Conservation (phyloP, 768 basidiomycete genomes). For the Boletus reticuloceps region DNA sequence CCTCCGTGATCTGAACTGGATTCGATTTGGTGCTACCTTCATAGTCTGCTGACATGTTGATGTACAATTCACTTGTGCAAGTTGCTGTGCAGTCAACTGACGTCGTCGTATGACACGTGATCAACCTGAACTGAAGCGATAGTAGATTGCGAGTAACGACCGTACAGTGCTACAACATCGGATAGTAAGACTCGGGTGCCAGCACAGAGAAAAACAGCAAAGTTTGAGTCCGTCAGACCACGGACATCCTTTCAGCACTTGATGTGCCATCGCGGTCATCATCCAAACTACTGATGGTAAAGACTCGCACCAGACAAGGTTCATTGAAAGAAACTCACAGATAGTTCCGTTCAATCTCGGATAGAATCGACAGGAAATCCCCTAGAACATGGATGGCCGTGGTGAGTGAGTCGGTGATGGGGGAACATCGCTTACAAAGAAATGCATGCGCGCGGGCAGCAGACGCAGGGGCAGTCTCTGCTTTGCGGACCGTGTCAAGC, state of each 20-base stretch:
- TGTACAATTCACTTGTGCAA: not conserved
- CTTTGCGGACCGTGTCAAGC: conserved; percentile 79
- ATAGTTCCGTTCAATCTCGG: conserved; percentile 91
- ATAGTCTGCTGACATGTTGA: conserved; percentile 18
- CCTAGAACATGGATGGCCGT: conserved; percentile 40
- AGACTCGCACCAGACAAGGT: conserved; percentile 4
- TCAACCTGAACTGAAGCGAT: not conserved
- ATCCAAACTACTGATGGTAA: conserved; percentile 44
- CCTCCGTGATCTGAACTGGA: conserved; percentile 63
- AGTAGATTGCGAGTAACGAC: too few relatives aligned
- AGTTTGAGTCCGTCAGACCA: conserved; percentile 8
- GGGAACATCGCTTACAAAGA: conserved; percentile 54
- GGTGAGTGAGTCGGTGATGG: conserved; percentile 3
- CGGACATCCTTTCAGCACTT: conserved; percentile 52
- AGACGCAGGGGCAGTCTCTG: conserved; percentile 73
- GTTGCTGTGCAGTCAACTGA: not conserved
- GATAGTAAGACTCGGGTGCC: too few relatives aligned
- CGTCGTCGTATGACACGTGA: conserved; percentile 16
- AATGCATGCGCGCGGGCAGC: conserved; percentile 86
- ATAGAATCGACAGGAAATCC: conserved; percentile 90
- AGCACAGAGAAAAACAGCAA: too few relatives aligned
- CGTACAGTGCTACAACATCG: too few relatives aligned
- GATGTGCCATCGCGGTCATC: conserved; percentile 43
- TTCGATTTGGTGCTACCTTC: conserved; percentile 34
- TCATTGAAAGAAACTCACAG: conserved; percentile 45